Percentiles rank a stretch among this genome's conserved stretches.
Evolutionary conservation across 2,329 filamentous ascomycete species (phyloP).

Genomic region (Fusarium stilboides): DNA sequence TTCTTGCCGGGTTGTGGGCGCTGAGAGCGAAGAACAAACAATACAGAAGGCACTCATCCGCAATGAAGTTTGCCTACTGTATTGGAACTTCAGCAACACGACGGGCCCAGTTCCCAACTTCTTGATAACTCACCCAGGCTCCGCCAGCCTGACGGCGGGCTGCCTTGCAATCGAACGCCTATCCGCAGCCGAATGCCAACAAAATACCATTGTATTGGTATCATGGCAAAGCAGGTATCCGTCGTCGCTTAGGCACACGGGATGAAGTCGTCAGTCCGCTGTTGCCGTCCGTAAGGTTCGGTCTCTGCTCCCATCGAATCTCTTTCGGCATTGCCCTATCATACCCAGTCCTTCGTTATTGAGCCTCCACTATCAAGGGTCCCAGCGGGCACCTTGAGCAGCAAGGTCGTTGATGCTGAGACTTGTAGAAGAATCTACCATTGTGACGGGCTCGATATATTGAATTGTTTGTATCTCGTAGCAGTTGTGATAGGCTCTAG

Average conservation of each 20-base stretch:
- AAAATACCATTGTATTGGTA: constrained; percentile 18
- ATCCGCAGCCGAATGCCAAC: constrained; percentile 8
- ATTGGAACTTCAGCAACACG: constrained; percentile 14
- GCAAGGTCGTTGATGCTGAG: background rate
- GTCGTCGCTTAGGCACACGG: constrained; percentile 12
- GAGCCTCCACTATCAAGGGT: background rate
- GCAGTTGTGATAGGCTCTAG: background rate
- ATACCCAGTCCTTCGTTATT: background rate
- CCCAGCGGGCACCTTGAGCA: background rate
- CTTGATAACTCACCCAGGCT: constrained; percentile 26
- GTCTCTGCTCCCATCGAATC: background rate
- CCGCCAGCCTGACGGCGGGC: constrained; percentile 19
- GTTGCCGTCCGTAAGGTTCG: constrained; percentile 1
- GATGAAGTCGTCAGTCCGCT: background rate
- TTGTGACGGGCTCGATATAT: background rate
- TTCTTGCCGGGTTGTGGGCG: constrained; percentile 7
- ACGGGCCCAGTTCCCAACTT: constrained; percentile 20
- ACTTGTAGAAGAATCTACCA: background rate
- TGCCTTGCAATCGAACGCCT: constrained; percentile 14
- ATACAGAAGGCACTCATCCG: constrained; percentile 14
- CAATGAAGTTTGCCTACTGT: constrained; percentile 22
- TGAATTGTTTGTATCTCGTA: constrained; percentile 6
- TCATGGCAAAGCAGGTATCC: constrained; percentile 34
- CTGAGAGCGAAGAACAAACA: constrained; percentile 18
- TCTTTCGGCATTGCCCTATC: background rate